phyloP scores from a whole-genome alignment of 331 rosid species.

The Quercus tomentella region DNA sequence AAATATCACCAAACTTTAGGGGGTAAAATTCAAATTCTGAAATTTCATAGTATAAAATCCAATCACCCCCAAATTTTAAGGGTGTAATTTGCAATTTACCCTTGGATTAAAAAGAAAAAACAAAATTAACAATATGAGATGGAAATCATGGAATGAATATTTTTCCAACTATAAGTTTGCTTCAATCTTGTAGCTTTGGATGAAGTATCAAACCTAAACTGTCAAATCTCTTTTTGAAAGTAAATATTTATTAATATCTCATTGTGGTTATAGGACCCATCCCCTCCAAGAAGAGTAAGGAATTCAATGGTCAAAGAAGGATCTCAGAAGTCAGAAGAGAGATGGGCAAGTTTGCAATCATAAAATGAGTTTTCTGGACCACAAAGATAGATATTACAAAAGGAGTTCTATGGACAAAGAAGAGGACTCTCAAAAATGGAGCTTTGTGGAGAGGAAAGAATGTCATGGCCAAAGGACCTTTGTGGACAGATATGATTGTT shows the following conservation, averaged over 20 bases:
- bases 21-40: too few relatives aligned
- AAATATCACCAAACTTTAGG: too few relatives aligned
- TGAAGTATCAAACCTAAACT: background rate
- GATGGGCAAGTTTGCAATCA: slow-evolving; percentile 25
- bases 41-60: too few relatives aligned
- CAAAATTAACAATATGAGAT: too few relatives aligned
- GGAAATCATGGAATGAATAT: background rate
- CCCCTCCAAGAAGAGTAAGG: slow-evolving; percentile 71
- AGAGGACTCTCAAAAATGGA: slow-evolving; percentile 29
- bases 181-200: background rate
- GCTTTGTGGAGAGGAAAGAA: slow-evolving; percentile 28
- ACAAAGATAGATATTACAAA: slow-evolving; percentile 22
- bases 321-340: slow-evolving; percentile 15
- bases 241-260: background rate
- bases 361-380: slow-evolving; percentile 23
- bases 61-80: too few relatives aligned
- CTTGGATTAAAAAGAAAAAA: too few relatives aligned
- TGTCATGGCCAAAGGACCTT: slow-evolving; percentile 24
- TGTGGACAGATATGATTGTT: slow-evolving; percentile 1
- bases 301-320: slow-evolving; percentile 28
- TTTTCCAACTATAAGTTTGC: background rate
- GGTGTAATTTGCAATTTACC: too few relatives aligned
- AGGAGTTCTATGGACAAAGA: slow-evolving; percentile 37
- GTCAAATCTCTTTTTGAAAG: background rate
- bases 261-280: slow-evolving; percentile 56